phyloP scores from a whole-genome alignment of 2,329 filamentous ascomycete genomes.

The Claviceps pusilla region DNA sequence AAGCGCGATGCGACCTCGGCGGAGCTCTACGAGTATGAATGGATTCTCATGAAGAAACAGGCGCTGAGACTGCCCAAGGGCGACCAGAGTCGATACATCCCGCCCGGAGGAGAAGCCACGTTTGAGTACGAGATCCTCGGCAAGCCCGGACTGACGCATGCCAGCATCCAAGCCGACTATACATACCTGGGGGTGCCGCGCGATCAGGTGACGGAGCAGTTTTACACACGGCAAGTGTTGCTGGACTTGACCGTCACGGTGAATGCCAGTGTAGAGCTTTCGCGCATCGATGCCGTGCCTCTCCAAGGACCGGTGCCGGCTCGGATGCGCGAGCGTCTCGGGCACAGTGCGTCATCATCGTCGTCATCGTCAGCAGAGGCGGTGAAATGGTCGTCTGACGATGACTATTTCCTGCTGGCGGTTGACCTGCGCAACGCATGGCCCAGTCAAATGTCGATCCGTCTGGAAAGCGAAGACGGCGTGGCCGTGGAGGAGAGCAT shows the following conservation, averaged over 20 bases:
- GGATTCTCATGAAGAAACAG: conserved; percentile 60
- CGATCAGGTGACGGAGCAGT: conserved; percentile 54
- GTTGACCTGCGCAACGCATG: conserved; percentile 82
- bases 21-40: conserved; percentile 75
- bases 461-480: conserved; percentile 39
- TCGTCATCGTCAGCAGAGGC: conserved; percentile 7
- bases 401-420: conserved; percentile 58
- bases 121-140: conserved; percentile 79
- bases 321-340: conserved; percentile 39
- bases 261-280: conserved; percentile 75
- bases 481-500: conserved; percentile 39
- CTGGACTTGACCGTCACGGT: conserved; percentile 77
- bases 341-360: conserved; percentile 12
- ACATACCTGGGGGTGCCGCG: conserved; percentile 58
- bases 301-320: conserved; percentile 52
- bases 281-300: conserved; percentile 63
- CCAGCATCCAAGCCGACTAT: conserved; percentile 73
- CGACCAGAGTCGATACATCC: conserved; percentile 43
- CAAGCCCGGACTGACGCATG: conserved; percentile 68
- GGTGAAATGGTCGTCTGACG: conserved; percentile 28
- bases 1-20: conserved; percentile 64
- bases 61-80: conserved; percentile 44
- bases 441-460: conserved; percentile 62
- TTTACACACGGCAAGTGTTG: conserved; percentile 72
- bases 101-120: conserved; percentile 49